Base-by-base conservation (phyloP, 768 basidiomycete genomes). In the Russula olivacea region DNA sequence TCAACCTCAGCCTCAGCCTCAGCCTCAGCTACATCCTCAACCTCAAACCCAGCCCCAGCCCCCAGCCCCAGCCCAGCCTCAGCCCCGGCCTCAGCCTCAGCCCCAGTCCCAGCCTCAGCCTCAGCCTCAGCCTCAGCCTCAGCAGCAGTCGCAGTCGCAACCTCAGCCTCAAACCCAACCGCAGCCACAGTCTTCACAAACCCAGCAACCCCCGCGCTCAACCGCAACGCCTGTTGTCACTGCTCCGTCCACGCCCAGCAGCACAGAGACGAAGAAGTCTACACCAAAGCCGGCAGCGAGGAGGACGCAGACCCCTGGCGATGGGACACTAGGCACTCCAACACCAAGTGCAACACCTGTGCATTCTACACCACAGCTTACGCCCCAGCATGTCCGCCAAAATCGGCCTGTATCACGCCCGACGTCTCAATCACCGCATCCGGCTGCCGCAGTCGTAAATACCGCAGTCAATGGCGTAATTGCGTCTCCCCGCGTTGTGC, bases 371-470 rank as follows among this genome's bases (percentile, higher is more conserved):
- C 63, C 53, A n/a, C 63, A 64, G 49, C 63, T 52, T 63, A 61
- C 69, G 55, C 66, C 66, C 40, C 72, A 60, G 61, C 61, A 19
- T 52, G 68, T 41, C 60, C 71, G 55, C 69, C 19, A 70, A 73
- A 2, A 6, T 76, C 75, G 58, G 62, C 76, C 10, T 70, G 69
- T 34, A 72, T 77, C 51, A 70, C 76, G 10, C 51, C 72, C 21
- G 73, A 77, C 63, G 61, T 69, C 40, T 66, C 71, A 12, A 72
- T 74, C 59, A 68, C 72, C 65, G 70, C 73, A 61, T 68, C 68
- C 75, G 1, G 67, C 69, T 54, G 52, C 57, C 15, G 23, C 45
- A 3, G 49, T 19, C 3, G 49, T 19, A 21, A 56, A 32, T 53
- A 41, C 34, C 58, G 65, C 72, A 50, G 68, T 69, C 38, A 67